Percentiles rank a stretch among this genome's conserved stretches.
phyloP scores from a whole-genome alignment of 768 basidiomycete genomes.

The Trametes sanguinea region DNA sequence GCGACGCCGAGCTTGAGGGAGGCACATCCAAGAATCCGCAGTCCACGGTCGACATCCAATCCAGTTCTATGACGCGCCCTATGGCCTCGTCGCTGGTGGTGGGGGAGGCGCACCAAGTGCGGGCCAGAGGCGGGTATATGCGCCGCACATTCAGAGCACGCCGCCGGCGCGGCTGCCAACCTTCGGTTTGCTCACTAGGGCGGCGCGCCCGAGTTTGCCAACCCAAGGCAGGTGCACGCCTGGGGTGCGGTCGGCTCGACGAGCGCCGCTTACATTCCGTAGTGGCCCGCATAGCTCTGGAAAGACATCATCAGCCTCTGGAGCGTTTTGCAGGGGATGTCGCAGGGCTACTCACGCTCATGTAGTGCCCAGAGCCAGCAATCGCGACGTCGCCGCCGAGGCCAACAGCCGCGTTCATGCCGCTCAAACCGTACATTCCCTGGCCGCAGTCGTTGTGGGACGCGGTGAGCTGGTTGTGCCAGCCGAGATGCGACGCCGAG shows the following conservation, averaged over 20 bases:
- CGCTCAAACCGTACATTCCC: conserved; percentile 10
- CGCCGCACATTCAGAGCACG: conserved; percentile 3
- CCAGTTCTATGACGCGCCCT: background rate
- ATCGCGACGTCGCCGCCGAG: conserved; percentile 16
- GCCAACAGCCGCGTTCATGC: conserved; percentile 6
- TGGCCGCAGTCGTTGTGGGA: conserved; percentile 7
- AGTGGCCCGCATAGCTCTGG: conserved; percentile 8
- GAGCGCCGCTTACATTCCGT: conserved; percentile 3
- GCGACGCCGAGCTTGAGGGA: background rate
- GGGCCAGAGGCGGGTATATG: conserved; percentile 4
- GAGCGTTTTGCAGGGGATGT: background rate
- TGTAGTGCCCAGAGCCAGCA: conserved; percentile 14
- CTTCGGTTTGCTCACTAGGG: background rate
- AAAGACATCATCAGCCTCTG: background rate
- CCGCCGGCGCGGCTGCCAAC: background rate
- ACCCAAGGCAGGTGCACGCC: background rate
- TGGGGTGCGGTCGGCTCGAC: background rate
- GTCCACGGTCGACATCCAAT: conserved; percentile 1
- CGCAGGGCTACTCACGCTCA: conserved; percentile 6
- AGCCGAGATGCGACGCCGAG: conserved; percentile 9
- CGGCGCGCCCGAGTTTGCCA: background rate
- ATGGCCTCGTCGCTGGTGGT: background rate
- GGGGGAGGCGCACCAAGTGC: background rate
- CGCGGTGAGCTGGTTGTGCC: conserved; percentile 10
- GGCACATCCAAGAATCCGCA: conserved; percentile 8